phyloP scores from a whole-genome alignment of 176 grass and related monocot genomes.

The Avena sativa region DNA sequence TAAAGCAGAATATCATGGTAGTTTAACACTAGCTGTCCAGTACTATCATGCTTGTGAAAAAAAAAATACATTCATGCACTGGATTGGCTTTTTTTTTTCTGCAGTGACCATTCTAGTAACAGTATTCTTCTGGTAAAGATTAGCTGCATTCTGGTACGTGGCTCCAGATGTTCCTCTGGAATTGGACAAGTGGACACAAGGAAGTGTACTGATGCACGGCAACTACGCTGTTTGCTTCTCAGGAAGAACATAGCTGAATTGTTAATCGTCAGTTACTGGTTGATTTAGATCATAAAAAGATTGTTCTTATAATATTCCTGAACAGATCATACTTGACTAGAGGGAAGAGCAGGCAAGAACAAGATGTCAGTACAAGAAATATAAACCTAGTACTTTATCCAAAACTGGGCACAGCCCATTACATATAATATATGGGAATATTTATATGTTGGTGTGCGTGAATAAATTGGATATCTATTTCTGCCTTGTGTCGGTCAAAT shows the following conservation, averaged over 20 bases:
- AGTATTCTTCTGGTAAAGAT: constrained; percentile 14
- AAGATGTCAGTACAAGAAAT: constrained; percentile 24
- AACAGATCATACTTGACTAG: neutral
- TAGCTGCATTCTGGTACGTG: neutral
- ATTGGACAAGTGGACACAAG: constrained; percentile 1
- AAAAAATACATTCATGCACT: neutral
- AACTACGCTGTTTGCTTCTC: constrained; percentile 32
- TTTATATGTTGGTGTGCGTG: neutral
- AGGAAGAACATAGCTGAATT: constrained; percentile 23
- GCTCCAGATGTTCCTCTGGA: neutral
- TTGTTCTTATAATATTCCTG: constrained; percentile 10
- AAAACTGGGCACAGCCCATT: constrained; percentile 23
- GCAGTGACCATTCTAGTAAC: neutral
- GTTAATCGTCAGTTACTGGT: constrained; percentile 12
- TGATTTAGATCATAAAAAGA: constrained; percentile 1
- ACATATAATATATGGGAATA: constrained; percentile 30
- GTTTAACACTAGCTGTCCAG: neutral
- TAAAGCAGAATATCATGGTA: constrained; percentile 13
- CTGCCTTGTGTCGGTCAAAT: constrained; percentile 1
- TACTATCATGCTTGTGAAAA: neutral
- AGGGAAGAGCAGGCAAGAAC: constrained; percentile 5
- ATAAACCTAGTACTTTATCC: neutral
- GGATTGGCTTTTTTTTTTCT: constrained; percentile 19
- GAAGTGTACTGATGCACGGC: constrained; percentile 8
- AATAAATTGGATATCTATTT: constrained; percentile 35